A percentile compares a stretch with the other conserved stretches of the same genome.
Evolutionary conservation across 2,329 filamentous ascomycete genomes (phyloP).

Genomic region (Neodidymelliopsis sp.): DNA sequence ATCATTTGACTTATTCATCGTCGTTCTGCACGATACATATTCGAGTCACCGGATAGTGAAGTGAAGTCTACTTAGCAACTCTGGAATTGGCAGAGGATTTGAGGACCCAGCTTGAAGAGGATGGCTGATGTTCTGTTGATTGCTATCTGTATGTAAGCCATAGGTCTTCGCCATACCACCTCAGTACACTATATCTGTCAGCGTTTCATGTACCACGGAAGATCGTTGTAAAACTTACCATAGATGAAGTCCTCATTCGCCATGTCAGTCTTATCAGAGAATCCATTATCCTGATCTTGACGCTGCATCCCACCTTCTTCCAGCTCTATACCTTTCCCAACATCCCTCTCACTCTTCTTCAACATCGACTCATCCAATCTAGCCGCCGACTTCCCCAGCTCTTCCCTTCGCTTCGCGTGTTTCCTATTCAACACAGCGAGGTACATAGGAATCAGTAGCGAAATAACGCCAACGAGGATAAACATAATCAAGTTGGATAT

Average conservation of each 20-base stretch:
- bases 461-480: slow-evolving; percentile 36
- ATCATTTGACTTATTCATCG: too few species aligned
- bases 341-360: slow-evolving; percentile 27
- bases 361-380: slow-evolving; percentile 47
- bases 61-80: too few species aligned
- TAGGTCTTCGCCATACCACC: too few species aligned
- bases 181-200: not conserved
- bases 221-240: not conserved
- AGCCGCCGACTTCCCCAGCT: slow-evolving; percentile 39
- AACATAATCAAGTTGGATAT: slow-evolving; percentile 50
- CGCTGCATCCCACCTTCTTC: slow-evolving; percentile 7
- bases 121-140: not conserved
- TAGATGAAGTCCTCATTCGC: slow-evolving; percentile 32
- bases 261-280: slow-evolving; percentile 31
- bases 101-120: too few species aligned
- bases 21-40: too few species aligned
- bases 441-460: slow-evolving; percentile 42
- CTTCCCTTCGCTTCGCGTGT: slow-evolving; percentile 40
- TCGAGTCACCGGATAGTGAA: too few species aligned
- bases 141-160: too few species aligned
- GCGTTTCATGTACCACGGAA: not conserved
- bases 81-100: too few species aligned
- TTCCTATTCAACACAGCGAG: slow-evolving; percentile 41
- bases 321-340: slow-evolving; percentile 22
- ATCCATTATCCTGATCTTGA: slow-evolving; percentile 25